phyloP scores from a whole-genome alignment of 2,329 filamentous ascomycete species.

The Botrytis paeoniae region DNA sequence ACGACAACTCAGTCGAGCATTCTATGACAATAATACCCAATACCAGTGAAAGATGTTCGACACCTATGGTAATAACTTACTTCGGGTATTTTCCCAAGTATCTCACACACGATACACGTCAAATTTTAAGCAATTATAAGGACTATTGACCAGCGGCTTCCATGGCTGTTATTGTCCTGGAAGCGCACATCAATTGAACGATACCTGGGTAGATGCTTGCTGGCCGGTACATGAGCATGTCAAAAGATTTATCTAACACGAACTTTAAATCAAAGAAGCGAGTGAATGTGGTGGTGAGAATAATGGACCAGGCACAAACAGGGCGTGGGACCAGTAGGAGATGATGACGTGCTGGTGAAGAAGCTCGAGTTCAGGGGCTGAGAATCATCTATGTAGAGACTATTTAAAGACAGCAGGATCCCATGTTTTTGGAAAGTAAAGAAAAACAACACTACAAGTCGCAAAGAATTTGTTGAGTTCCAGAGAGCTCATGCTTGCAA shows the following conservation, averaged over 20 bases:
- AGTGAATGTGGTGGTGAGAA: neutral
- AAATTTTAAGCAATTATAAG: neutral
- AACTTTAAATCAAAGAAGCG: too few relatives aligned
- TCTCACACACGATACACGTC: neutral
- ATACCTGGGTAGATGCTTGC: neutral
- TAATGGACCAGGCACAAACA: neutral
- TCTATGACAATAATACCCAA: neutral
- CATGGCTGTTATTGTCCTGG: rapidly evolving
- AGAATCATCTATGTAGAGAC: neutral
- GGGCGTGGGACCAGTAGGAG: rapidly evolving
- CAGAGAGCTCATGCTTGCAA: neutral
- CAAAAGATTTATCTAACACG: neutral
- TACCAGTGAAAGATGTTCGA: neutral
- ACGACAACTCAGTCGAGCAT: neutral
- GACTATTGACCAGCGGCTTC: too few relatives aligned
- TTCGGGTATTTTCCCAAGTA: neutral
- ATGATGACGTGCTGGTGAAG: too few relatives aligned
- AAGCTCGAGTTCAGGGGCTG: neutral
- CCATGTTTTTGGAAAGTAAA: too few relatives aligned
- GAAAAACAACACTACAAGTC: too few relatives aligned
- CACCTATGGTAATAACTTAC: neutral
- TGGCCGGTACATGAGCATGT: neutral
- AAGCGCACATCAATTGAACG: rapidly evolving
- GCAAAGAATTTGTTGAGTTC: too few relatives aligned
- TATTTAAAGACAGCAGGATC: too few relatives aligned